phyloP scores from a whole-genome alignment of 2,329 filamentous ascomycete genomes.

The Claviceps lovelessii region DNA sequence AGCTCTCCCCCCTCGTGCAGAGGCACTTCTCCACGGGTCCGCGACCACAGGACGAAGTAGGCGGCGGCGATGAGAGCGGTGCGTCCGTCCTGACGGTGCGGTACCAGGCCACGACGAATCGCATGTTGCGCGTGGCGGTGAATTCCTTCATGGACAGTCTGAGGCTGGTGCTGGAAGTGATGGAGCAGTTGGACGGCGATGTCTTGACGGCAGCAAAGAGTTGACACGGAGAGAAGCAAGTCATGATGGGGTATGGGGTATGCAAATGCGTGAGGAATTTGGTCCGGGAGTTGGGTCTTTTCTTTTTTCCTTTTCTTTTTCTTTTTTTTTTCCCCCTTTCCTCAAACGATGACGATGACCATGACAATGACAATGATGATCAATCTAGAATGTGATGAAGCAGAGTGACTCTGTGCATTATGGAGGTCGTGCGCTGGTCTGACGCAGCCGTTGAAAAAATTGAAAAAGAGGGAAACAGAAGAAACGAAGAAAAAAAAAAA shows the following conservation, averaged over 20 bases:
- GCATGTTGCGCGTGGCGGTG: slow-evolving; percentile 90
- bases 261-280: too few relatives aligned
- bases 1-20: slow-evolving; percentile 72
- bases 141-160: slow-evolving; percentile 94
- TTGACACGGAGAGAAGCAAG: not conserved
- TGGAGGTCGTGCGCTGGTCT: too few relatives aligned
- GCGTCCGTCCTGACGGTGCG: slow-evolving; percentile 49
- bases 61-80: slow-evolving; percentile 7
- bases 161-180: slow-evolving; percentile 70
- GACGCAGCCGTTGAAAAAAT: too few relatives aligned
- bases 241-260: not conserved
- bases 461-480: not conserved
- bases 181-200: slow-evolving; percentile 81
- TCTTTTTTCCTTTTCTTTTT: too few relatives aligned
- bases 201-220: slow-evolving; percentile 32
- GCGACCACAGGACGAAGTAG: slow-evolving; percentile 6
- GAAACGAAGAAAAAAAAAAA: too few relatives aligned
- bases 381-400: too few relatives aligned
- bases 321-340: too few relatives aligned
- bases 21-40: slow-evolving; percentile 49
- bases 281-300: too few relatives aligned
- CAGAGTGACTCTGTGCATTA: too few relatives aligned
- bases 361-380: not conserved
- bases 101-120: slow-evolving; percentile 81
- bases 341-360: too few relatives aligned